Base-by-base conservation (phyloP, 208 protist species). In the Trypanosoma melophagium region DNA sequence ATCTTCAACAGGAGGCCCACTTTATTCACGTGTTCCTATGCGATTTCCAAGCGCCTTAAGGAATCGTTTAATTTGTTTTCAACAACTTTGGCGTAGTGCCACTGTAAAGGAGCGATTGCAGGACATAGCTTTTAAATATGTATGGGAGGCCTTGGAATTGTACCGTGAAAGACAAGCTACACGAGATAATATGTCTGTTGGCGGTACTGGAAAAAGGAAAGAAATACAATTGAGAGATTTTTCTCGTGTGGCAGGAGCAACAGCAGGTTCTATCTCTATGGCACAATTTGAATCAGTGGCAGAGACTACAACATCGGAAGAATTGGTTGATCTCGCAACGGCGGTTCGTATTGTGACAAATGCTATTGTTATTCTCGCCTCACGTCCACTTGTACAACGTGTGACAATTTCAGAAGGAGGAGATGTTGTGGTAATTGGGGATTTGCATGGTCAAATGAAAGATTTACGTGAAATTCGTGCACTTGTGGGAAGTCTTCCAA, bases 391-490 rank as follows among this genome's bases (percentile, higher is more conserved):
- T 16, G 82, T 93, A 45, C 75, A 83, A 67, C 79, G 79, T 71
- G 62, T 90, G 40, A 58, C 66, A 44, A 84, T 86, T 3, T 81
- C 90, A 0, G 54, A 76, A 8, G 79, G 59, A 16, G 81, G 81
- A 22, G 79, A 85, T 24, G 64, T 93, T 44, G 71, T 93, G 52
- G 74, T 97, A n/a, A 86, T 96, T 42, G 92, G 92, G 35, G 92
- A 97, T 70, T 58, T 96, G 17, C 89, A 97, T 62, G 93, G 93
- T 0, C 90, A 96, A 64, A 77, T 97, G 76, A 92, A 95, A 52
- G 90, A 95, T 55, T 59, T 97, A 8, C 57, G 83, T 53, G 79
- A 93, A 63, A 72, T 92, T 25, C 60, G 96, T 35, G 56, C 66
- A 47, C 56, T 89, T 42, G 82, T 77, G 65, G 89, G 88, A 13